Base-by-base conservation (phyloP, 495 filamentous ascomycete genomes). In the Alectoria sarmentosa region DNA sequence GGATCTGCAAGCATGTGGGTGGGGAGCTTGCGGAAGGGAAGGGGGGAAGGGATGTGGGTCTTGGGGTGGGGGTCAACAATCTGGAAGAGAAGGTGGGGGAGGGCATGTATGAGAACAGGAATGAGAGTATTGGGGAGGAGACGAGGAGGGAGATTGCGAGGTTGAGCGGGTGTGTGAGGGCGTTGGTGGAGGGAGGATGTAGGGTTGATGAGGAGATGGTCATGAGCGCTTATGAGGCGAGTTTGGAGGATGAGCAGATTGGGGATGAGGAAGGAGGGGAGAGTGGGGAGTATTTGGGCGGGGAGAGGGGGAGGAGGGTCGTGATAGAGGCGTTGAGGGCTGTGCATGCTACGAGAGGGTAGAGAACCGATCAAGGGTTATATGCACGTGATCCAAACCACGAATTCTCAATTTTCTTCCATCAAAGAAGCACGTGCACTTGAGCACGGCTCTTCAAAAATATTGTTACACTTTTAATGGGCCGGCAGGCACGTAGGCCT, bases 201-300 rank as follows among this genome's bases (percentile, higher is more conserved):
- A 82, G 86, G 36, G 92, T 98, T 41, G 95, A 98, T 72, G 93
- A 98, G 77, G 92, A 95, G 34, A 91, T 90, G 74, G 87, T 98
- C 19, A 88, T 84, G 70, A 83, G 77, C 62, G 90, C 88, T 6
- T 98, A 98, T 73, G 85, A 90, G 42, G 89, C 86, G 64, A 86
- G 86, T 26, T 74, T 92, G 17, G 86, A 92, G 76, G 80, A 88
- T 71, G 88, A 89, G 61, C 72, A 86, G 52, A 73, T 79, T 11
- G 84, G 82, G 4, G 81, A 70, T 38, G 80, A 77, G 52, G 78
- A 79, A 34, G 70, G 70, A 32, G 69, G 74, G 26, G 79, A 81
- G 66, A 77, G 76, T 34, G 74, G 72, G 19, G 82, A 82, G 46
- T 94, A 91, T 74, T 74, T 95, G 13, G 92, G 91, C 41, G 90